Conservation (phyloP, 257 asterid species). For the Schizonepeta tenuifolia region DNA sequence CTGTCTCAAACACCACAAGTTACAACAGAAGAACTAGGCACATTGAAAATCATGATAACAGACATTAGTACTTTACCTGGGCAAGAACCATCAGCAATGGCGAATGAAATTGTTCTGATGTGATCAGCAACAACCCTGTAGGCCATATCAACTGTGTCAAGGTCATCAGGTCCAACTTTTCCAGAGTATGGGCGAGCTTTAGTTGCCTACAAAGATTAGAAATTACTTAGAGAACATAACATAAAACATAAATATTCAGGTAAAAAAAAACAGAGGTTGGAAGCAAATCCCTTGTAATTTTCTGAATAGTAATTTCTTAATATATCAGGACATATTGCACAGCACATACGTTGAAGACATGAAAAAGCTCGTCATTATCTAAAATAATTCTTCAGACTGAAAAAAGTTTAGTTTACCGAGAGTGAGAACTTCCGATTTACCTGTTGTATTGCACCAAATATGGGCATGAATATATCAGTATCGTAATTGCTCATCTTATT, state of each 20-base stretch:
- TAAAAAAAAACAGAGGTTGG: slow-evolving; percentile 3
- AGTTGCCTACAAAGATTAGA: slow-evolving; percentile 60
- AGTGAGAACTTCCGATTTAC: slow-evolving; percentile 38
- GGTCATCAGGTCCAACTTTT: slow-evolving; percentile 86
- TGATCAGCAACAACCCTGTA: slow-evolving; percentile 99
- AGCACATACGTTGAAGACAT: not conserved
- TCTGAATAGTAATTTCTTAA: not conserved
- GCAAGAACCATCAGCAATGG: slow-evolving; percentile 98
- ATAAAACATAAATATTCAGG: not conserved
- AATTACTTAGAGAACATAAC: slow-evolving; percentile 36
- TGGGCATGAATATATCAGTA: slow-evolving; percentile 86
- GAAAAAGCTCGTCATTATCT: not conserved
- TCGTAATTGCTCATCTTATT: slow-evolving; percentile 97
- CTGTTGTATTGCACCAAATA: slow-evolving; percentile 85
- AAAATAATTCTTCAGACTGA: slow-evolving; percentile 11
- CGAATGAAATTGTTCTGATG: slow-evolving; percentile 93
- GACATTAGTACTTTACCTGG: slow-evolving; percentile 63
- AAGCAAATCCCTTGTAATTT: not conserved
- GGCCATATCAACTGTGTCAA: slow-evolving; percentile 90
- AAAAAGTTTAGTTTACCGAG: not conserved
- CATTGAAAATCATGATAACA: slow-evolving; percentile 25
- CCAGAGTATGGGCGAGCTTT: slow-evolving; percentile 82
- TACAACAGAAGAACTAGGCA: slow-evolving; percentile 8
- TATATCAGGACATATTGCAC: slow-evolving; percentile 18
- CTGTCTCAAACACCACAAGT: slow-evolving; percentile 3